Evolutionary conservation across 2,329 filamentous ascomycete species (phyloP).

Genomic region (Stylonectria norvegica): DNA sequence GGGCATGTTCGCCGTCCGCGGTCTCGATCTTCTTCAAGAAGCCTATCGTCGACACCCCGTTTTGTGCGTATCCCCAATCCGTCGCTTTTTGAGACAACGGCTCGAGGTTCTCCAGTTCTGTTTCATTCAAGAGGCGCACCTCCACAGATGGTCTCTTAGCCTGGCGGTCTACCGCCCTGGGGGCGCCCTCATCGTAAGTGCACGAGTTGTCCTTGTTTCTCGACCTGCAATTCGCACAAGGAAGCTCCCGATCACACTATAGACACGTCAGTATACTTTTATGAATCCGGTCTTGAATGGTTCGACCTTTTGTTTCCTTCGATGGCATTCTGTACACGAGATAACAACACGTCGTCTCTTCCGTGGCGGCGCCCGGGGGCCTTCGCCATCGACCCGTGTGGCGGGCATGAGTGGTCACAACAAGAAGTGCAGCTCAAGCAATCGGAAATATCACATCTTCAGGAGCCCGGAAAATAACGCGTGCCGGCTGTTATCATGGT

Average conservation of each 20-base stretch:
- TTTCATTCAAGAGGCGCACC: too few relatives aligned
- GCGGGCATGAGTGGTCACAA: too few relatives aligned
- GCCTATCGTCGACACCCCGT: slow-evolving; percentile 50
- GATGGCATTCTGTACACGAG: slow-evolving; percentile 62
- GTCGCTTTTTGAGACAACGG: slow-evolving; percentile 42
- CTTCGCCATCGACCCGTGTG: neutral
- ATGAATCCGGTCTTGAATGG: neutral
- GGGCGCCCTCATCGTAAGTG: slow-evolving; percentile 52
- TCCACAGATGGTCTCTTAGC: too few relatives aligned
- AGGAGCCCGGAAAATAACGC: too few relatives aligned
- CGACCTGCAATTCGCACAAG: slow-evolving; percentile 57
- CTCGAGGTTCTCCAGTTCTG: slow-evolving; percentile 32
- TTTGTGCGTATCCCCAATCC: slow-evolving; percentile 54
- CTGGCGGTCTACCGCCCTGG: slow-evolving; percentile 30
- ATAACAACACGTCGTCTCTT: slow-evolving; percentile 60
- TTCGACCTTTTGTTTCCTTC: slow-evolving; percentile 57
- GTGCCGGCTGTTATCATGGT: too few relatives aligned
- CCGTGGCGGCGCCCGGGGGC: slow-evolving; percentile 38
- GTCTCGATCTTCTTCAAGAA: slow-evolving; percentile 55
- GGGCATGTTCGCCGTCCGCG: slow-evolving; percentile 28
- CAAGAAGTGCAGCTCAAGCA: too few relatives aligned
- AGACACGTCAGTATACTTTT: neutral
- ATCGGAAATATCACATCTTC: too few relatives aligned
- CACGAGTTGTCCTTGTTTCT: slow-evolving; percentile 56
- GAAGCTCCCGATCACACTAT: slow-evolving; percentile 57